Conservation (phyloP, 768 basidiomycete genomes). For the Trametes elegans region DNA sequence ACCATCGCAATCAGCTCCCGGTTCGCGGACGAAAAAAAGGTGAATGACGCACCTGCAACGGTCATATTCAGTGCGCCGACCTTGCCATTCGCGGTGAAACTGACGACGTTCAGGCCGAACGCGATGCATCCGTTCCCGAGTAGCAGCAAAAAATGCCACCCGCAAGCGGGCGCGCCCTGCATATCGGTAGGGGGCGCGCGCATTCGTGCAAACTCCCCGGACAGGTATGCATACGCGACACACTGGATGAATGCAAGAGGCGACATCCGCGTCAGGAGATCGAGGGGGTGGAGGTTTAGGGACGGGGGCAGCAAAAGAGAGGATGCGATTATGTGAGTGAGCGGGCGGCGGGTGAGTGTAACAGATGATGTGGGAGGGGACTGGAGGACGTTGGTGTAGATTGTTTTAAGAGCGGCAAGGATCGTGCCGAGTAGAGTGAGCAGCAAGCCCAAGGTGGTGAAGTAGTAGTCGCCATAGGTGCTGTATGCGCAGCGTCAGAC, state of each 20-base stretch:
- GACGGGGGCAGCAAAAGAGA: slow-evolving; percentile 25
- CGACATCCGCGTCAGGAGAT: slow-evolving; percentile 85
- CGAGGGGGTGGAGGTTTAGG: slow-evolving; percentile 67
- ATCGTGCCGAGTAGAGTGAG: slow-evolving; percentile 89
- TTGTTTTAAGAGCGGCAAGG: slow-evolving; percentile 91
- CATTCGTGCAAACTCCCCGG: slow-evolving; percentile 77
- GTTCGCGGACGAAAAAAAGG: not conserved
- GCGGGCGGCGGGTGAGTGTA: slow-evolving; percentile 9
- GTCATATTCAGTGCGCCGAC: slow-evolving; percentile 90
- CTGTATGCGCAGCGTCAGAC: slow-evolving; percentile 37
- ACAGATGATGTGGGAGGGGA: slow-evolving; percentile 26
- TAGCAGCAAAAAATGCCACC: slow-evolving; percentile 47
- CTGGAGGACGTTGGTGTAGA: slow-evolving; percentile 82
- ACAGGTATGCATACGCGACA: slow-evolving; percentile 67
- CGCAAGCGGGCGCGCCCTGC: not conserved
- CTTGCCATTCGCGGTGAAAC: slow-evolving; percentile 93
- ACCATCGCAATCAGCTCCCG: not conserved
- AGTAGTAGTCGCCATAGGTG: slow-evolving; percentile 95
- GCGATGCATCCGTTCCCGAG: slow-evolving; percentile 82
- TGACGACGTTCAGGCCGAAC: slow-evolving; percentile 90
- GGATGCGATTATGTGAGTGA: slow-evolving; percentile 6
- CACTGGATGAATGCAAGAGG: slow-evolving; percentile 92
- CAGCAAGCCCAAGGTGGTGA: slow-evolving; percentile 78
- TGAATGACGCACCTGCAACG: slow-evolving; percentile 64
- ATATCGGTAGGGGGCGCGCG: not conserved